phyloP scores from a whole-genome alignment of 305 asterid species.

The Rubia balearica region DNA sequence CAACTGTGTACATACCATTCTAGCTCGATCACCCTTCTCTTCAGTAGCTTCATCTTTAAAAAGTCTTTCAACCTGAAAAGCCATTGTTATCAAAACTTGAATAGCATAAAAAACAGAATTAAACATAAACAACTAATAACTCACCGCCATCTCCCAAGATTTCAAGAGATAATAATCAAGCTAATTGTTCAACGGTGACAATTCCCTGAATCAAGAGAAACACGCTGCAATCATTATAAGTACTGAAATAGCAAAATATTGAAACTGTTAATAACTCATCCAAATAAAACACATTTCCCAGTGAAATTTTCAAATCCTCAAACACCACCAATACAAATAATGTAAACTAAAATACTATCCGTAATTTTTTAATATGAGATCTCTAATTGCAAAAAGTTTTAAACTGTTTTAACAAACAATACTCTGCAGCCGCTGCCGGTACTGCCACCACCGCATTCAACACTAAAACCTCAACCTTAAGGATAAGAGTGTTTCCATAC shows the following conservation, averaged over 20 bases:
- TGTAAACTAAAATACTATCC: not conserved
- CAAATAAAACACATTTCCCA: not conserved
- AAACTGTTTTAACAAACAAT: not conserved
- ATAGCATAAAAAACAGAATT: not conserved
- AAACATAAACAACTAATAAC: not conserved
- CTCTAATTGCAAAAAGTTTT: not conserved
- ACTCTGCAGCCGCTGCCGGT: not conserved
- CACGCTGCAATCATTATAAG: not conserved
- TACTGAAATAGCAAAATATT: not conserved
- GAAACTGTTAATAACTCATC: not conserved
- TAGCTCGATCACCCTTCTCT: constrained; percentile 95
- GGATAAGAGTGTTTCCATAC: too few species aligned
- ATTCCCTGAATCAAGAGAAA: constrained; percentile 15
- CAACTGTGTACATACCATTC: constrained; percentile 58
- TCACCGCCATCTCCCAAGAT: constrained; percentile 16
- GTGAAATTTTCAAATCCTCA: not conserved
- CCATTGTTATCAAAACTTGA: not conserved
- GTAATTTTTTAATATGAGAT: not conserved
- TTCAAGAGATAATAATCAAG: constrained; percentile 2
- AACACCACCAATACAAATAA: not conserved
- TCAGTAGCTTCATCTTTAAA: constrained; percentile 92
- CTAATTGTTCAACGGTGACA: constrained; percentile 5
- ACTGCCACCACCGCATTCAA: too few species aligned
- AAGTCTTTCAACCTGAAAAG: constrained; percentile 48
- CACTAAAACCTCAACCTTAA: too few species aligned